phyloP scores from a whole-genome alignment of 2,329 filamentous ascomycete species.

The Arthrobotrys sphaeroides region DNA sequence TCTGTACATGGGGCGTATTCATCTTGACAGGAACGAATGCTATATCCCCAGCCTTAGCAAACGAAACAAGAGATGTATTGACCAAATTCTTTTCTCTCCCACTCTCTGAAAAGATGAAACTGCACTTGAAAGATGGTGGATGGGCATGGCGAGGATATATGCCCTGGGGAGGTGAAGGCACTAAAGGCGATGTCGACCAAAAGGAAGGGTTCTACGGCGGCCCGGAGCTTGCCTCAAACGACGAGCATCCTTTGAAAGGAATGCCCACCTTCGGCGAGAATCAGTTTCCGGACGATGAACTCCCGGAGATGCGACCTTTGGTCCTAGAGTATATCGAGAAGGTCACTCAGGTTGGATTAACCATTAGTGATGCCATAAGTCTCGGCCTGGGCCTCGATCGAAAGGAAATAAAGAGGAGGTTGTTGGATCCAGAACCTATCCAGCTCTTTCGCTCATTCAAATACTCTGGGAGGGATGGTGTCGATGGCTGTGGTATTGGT shows the following conservation, averaged over 20 bases:
- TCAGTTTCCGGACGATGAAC: conserved; percentile 3
- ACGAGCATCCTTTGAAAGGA: conserved; percentile 6
- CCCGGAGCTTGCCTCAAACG: conserved; percentile 6
- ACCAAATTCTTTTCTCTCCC: conserved; percentile 12
- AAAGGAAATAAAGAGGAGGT: neutral
- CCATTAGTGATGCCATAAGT: conserved; percentile 10
- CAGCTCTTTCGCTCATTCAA: conserved; percentile 14
- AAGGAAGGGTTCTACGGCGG: conserved; percentile 8
- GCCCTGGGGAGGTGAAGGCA: conserved; percentile 7
- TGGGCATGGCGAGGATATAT: conserved; percentile 1
- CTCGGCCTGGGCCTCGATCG: neutral
- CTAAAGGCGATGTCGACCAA: conserved; percentile 13
- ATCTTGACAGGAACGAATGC: no score
- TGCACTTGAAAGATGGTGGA: conserved; percentile 6
- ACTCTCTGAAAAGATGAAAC: conserved; percentile 1
- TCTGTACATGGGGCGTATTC: no score
- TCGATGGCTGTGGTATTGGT: conserved; percentile 2
- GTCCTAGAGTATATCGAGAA: conserved; percentile 11
- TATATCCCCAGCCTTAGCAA: neutral
- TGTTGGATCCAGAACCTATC: conserved; percentile 6
- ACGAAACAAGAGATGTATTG: neutral
- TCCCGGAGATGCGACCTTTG: conserved; percentile 5
- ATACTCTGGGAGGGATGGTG: neutral
- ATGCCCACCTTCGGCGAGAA: conserved; percentile 14
- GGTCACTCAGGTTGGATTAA: conserved; percentile 12